These are phyloP conservation scores for Acanthamoeba royreba DNA, from an alignment of 208 protist species.

Conservation along the genomic window DNA sequence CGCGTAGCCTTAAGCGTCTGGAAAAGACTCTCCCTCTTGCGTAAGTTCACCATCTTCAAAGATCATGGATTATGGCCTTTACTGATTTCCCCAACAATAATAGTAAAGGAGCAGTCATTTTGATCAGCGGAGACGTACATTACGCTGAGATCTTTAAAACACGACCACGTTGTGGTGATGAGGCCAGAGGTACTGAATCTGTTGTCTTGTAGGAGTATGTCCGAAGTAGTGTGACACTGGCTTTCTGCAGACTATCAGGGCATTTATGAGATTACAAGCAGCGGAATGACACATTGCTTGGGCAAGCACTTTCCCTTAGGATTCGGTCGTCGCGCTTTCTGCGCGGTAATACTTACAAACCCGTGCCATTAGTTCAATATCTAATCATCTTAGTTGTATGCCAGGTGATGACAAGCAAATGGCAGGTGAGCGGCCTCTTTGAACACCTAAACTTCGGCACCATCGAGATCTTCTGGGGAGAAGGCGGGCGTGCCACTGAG, in stretches of 20 bases:
- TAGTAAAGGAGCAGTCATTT: neutral
- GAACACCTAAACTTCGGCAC: neutral
- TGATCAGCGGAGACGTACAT: slow-evolving; percentile 19
- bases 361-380: neutral
- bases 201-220: neutral
- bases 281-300: neutral
- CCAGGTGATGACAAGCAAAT: neutral
- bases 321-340: neutral
- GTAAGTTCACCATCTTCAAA: no score
- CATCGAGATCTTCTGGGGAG: neutral
- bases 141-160: slow-evolving; percentile 27
- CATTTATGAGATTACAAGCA: slow-evolving; percentile 26
- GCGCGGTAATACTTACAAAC: neutral
- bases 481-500: neutral
- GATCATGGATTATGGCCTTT: no score
- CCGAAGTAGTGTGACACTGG: no score
- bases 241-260: neutral
- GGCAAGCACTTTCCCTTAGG: neutral
- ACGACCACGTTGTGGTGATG: neutral
- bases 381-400: no score
- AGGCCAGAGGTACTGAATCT: neutral
- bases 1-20: neutral
- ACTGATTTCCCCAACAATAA: no score
- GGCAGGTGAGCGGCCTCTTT: neutral
- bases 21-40: neutral